A percentile compares a stretch with the other conserved stretches of the same genome.
These are phyloP conservation scores for Trypanosoma avium DNA, from an alignment of 208 protist species.

Conservation along the genomic window DNA sequence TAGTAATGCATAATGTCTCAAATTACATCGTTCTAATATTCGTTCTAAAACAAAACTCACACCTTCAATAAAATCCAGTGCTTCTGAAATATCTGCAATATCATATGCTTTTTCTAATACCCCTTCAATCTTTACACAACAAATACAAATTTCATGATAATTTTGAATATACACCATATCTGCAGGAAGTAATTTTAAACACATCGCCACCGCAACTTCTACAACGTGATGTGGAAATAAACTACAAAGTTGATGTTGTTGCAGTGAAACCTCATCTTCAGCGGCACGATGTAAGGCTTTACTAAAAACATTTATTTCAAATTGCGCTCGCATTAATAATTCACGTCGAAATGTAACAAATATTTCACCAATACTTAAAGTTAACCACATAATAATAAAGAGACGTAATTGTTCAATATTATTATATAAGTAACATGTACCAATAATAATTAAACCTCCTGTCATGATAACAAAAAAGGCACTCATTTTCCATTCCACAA, in stretches of 20 bases:
- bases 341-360: no score
- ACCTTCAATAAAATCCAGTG: not conserved
- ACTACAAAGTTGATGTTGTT: not conserved
- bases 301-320: no score
- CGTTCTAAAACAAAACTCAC: not conserved
- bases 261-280: no score
- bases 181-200: not conserved
- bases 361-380: no score
- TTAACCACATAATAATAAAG: no score
- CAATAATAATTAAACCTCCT: no score
- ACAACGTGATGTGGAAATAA: not conserved
- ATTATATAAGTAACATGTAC: no score
- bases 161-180: not conserved
- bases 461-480: not conserved
- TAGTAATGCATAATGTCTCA: not conserved
- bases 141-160: not conserved
- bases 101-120: not conserved
- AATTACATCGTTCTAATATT: not conserved
- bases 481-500: not conserved
- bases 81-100: not conserved
- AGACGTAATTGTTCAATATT: no score
- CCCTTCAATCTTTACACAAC: not conserved
- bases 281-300: no score
- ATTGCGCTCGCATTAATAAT: no score
- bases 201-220: not conserved